A percentile compares a stretch with the other conserved stretches of the same genome.
These are phyloP conservation scores for Fonsecaea multimorphosa DNA, from an alignment of 2,329 filamentous ascomycete species.

Conservation along the genomic window DNA sequence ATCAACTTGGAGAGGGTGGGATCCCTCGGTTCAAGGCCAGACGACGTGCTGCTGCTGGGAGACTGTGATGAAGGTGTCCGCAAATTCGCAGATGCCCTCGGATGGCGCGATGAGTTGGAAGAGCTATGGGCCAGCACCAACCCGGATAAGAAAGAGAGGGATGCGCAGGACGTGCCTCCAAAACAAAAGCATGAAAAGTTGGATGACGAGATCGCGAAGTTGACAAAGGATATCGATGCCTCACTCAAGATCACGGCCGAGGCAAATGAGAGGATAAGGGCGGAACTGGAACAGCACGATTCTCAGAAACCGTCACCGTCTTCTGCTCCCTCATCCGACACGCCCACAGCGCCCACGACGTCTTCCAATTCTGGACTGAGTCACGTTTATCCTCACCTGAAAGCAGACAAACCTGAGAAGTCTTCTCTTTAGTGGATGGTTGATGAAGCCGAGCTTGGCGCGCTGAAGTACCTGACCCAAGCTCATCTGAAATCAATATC, in stretches of 20 bases:
- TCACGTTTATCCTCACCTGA: constrained; percentile 40
- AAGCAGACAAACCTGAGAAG: constrained; percentile 33
- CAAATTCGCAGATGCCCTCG: constrained; percentile 76
- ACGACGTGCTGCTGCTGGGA: constrained; percentile 84
- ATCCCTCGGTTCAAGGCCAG: constrained; percentile 72
- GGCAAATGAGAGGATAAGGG: constrained; percentile 45
- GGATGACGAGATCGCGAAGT: constrained; percentile 63
- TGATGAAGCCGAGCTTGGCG: background rate
- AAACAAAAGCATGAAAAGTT: constrained; percentile 62
- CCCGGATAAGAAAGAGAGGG: constrained; percentile 64
- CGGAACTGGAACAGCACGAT: constrained; percentile 43
- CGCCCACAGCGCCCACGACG: background rate
- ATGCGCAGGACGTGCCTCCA: constrained; percentile 44
- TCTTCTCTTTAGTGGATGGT: constrained; percentile 34
- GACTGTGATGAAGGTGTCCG: constrained; percentile 84
- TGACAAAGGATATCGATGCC: constrained; percentile 64
- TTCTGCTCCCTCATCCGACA: background rate
- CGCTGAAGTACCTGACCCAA: background rate
- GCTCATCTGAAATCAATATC: constrained; percentile 2
- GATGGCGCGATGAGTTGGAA: constrained; percentile 86
- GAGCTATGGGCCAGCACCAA: constrained; percentile 72
- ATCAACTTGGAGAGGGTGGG: constrained; percentile 89
- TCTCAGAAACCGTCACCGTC: background rate
- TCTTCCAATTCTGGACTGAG: constrained; percentile 16
- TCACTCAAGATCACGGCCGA: constrained; percentile 56